Percentiles rank a stretch among this genome's conserved stretches.
These are phyloP conservation scores for Aegilops speltoides DNA, from an alignment of 176 grass and related monocot species.

Conservation along the genomic window DNA sequence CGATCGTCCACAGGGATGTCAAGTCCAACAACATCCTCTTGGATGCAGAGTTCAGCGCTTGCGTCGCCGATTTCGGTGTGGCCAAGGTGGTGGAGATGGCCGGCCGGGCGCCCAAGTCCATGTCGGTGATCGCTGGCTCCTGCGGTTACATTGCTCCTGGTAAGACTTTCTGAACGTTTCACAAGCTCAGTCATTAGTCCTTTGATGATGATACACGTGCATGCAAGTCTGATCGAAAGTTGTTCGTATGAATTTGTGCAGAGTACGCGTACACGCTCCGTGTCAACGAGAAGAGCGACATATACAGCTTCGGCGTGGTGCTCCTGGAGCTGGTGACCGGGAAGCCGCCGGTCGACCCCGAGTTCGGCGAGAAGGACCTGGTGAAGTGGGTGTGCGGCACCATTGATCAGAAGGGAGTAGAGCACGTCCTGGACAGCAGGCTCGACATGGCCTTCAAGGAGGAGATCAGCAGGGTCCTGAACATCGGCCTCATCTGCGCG, in stretches of 20 bases:
- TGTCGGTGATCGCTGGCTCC: constrained; percentile 80
- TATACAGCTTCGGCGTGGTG: constrained; percentile 90
- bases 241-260: constrained; percentile 9
- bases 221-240: background rate
- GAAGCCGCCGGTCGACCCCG: constrained; percentile 62
- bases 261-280: constrained; percentile 91
- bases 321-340: constrained; percentile 81
- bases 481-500: constrained; percentile 71
- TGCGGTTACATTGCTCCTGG: constrained; percentile 94
- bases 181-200: background rate
- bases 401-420: constrained; percentile 67
- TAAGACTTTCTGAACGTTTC: constrained; percentile 14
- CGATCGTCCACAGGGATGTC: constrained; percentile 86
- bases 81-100: constrained; percentile 61
- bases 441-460: constrained; percentile 52
- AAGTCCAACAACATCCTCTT: constrained; percentile 93
- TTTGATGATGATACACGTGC: background rate
- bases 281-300: constrained; percentile 94
- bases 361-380: constrained; percentile 91
- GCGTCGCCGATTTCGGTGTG: constrained; percentile 72
- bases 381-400: constrained; percentile 78
- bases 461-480: constrained; percentile 62
- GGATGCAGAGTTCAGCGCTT: constrained; percentile 63
- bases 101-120: constrained; percentile 49
- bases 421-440: constrained; percentile 56